Base-by-base conservation (phyloP, 768 basidiomycete species). In the Punctularia strigosozonata region DNA sequence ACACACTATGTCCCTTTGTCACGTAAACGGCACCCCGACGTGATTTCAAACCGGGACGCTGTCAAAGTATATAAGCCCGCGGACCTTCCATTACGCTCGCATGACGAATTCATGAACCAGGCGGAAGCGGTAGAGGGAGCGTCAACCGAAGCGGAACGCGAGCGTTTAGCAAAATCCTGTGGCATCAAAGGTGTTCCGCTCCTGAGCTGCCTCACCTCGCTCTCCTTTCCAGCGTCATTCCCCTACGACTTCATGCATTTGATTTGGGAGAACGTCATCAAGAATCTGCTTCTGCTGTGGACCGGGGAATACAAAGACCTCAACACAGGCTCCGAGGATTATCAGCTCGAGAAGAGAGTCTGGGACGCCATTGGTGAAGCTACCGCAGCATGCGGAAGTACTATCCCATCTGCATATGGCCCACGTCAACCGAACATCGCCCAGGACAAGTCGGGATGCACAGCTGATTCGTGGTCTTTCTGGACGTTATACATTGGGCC, bases 1-100 rank as follows among this genome's bases (percentile, higher is more conserved):
- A 48, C 55, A 2, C 48, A 54, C 46, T 63, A 61, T 40, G 50
- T 59, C 7, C 61, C 58, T 2, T 46, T 53, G 2, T 36, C 54
- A 14, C 45, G 52, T 2, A 21, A 30, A 2, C 25, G 32, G 4
- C 53, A 57, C 30, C 58, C 56, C 1, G 26, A 34, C 32, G 41
- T 46, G 19, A 31, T 7, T 10, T 31, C 37, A 8, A 4, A 23
- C 25, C 21, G 6, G 18, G 13, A 17, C 19, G 24, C 19, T 36
- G 40, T 30, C 31, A 46, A 20, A 15, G 18, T 19, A 17, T 51
- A 49, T 20, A 43, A 49, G 31, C 45, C 51, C 0, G 12, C 4
- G 2, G 12, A 38, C 10, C 42, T 53, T 6, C 51, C 50, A 0
- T 22, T 46, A 3, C 46, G 50, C 15, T 36, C 46, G 5, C 50